Evolutionary conservation across 306 rosid genomes (phyloP), one percentile per base, ranked within the genome.

Genomic region (Ceratonia siliqua): DNA sequence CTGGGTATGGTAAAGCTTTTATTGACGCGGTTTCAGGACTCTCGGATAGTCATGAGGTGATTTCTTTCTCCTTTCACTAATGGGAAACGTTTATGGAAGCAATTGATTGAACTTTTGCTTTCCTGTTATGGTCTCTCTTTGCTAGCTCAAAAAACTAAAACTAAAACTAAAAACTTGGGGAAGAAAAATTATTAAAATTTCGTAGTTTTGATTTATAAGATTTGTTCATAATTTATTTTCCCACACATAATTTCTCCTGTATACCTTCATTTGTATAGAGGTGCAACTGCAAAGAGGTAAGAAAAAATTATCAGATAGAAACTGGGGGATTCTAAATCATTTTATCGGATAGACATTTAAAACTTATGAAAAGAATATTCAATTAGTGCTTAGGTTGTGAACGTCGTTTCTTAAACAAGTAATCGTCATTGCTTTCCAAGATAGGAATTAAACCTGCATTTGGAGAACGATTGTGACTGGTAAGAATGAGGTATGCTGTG

Each of bases 1-100:
- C 88, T 10, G 97, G 93, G 9, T 81, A 83, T 6, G 97, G 97
- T 13, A 87, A 87, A 75, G 70, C 90, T 42, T 86, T 89, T 15
- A 27, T 89, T 18, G 90, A 87, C n/a, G 85, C 95, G 0, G 74
- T 92, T 81, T 92, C 97, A 38, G 45, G 33, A 2, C 73, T 92
- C 73, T 92, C 97, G 0, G 91, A 86, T 70, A 86, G 89, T 69
- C 91, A 58, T 18, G 97, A 92, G 95, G 97, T 91, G 11, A 68
- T 57, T 52, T 54, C 2, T 69, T 70, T 35, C 0, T 11, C 12
- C 42, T 2, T n/a, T 9, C 22, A 6, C 14, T 6, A 22, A 13
- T 45, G 9, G 24, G 12, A 13, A 13, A 27, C 25, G 35, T 45
- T 42, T 45, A 24, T 27, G 56, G n/a, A 15, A 24, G 24, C 39